Conservation (phyloP, 306 rosid species). For the Delonix regia region DNA sequence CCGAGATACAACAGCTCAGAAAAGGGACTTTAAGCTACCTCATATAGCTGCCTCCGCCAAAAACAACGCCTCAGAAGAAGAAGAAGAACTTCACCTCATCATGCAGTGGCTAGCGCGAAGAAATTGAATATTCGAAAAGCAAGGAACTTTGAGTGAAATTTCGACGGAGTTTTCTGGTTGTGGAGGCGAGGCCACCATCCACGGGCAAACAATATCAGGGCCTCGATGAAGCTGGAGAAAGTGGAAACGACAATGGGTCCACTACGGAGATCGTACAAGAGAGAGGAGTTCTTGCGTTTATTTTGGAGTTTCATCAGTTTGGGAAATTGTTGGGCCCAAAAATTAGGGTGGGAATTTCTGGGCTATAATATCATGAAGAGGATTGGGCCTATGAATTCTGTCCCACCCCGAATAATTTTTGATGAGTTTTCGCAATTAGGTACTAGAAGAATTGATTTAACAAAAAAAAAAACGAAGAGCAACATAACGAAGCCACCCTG, state of each 20-base stretch:
- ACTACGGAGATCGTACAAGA: background rate
- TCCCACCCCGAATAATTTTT: background rate
- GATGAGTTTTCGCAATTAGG: too few relatives aligned
- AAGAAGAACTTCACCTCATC: background rate
- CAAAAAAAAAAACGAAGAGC: too few relatives aligned
- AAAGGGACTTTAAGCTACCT: background rate
- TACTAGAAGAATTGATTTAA: background rate
- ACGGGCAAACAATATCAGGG: background rate
- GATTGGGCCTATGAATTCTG: background rate
- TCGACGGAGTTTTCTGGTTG: background rate
- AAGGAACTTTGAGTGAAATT: background rate
- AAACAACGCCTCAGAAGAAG: background rate
- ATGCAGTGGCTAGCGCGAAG: background rate
- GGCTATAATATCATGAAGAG: background rate
- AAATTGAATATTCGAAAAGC: slow-evolving; percentile 6
- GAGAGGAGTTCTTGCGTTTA: background rate
- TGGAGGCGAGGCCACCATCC: slow-evolving; percentile 6
- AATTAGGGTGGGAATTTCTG: background rate
- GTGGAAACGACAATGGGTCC: background rate
- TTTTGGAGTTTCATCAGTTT: background rate
- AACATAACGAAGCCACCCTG: too few relatives aligned
- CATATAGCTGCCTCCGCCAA: background rate
- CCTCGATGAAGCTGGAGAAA: background rate
- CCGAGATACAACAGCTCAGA: background rate
- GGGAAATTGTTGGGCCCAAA: background rate